These are phyloP conservation scores for Tremella fuciformis DNA, from an alignment of 768 basidiomycete species.

Conservation along the genomic window DNA sequence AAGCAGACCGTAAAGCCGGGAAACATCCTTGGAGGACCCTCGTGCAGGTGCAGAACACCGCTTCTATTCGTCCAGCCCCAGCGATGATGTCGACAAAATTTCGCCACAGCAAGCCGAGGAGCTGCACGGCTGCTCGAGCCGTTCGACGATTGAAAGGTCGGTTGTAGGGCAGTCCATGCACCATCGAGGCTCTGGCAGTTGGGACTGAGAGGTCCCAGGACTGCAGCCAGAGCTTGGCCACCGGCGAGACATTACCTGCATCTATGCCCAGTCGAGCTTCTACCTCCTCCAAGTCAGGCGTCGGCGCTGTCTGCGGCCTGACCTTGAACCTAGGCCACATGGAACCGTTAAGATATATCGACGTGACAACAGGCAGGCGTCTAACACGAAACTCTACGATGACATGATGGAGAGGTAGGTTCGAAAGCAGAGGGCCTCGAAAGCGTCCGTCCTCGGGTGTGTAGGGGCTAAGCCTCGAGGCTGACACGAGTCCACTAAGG, in stretches of 20 bases:
- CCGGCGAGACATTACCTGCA: not conserved
- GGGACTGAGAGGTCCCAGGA: not conserved
- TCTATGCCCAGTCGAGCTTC: not conserved
- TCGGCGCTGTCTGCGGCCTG: too few species aligned
- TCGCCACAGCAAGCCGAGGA: slow-evolving; percentile 19
- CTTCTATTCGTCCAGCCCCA: slow-evolving; percentile 7
- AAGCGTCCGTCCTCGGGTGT: too few species aligned
- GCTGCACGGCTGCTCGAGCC: slow-evolving; percentile 17
- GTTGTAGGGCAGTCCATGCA: not conserved
- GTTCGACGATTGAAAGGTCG: slow-evolving; percentile 22
- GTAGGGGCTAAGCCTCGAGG: too few species aligned
- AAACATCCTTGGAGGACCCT: slow-evolving; percentile 24
- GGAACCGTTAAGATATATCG: too few species aligned
- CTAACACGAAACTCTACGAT: too few species aligned
- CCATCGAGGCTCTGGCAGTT: not conserved
- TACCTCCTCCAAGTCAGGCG: not conserved
- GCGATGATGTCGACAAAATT: slow-evolving; percentile 22
- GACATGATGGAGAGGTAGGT: too few species aligned
- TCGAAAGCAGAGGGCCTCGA: too few species aligned
- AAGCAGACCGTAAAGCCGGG: slow-evolving; percentile 24
- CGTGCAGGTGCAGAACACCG: slow-evolving; percentile 17
- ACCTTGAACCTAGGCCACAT: too few species aligned
- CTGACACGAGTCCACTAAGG: too few species aligned
- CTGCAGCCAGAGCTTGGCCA: not conserved
- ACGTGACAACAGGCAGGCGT: too few species aligned